Percentiles rank a stretch among this genome's conserved stretches.
Conservation (phyloP, 2,329 filamentous ascomycete species). For the Sarocladium brachiariae region DNA sequence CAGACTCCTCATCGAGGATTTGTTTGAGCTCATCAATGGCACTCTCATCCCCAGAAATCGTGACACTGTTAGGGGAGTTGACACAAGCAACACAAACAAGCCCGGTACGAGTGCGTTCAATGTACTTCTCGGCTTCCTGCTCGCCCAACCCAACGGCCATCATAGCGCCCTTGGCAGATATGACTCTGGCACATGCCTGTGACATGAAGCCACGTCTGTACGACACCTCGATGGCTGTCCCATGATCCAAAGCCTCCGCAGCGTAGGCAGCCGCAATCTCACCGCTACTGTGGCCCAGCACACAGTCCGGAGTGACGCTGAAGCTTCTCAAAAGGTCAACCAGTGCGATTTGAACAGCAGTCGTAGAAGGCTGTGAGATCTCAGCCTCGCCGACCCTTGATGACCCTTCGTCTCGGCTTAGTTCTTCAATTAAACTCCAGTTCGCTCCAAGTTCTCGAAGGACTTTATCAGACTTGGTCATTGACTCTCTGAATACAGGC, state of each 20-base stretch:
- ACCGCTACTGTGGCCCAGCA: slow-evolving; percentile 40
- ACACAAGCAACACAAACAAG: slow-evolving; percentile 30
- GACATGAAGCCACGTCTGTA: slow-evolving; percentile 31
- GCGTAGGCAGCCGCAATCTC: slow-evolving; percentile 40
- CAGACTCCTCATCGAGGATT: slow-evolving; percentile 22
- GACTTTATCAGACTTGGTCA: slow-evolving; percentile 27
- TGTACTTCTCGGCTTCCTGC: slow-evolving; percentile 27
- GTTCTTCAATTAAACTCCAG: slow-evolving; percentile 30
- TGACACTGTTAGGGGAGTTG: slow-evolving; percentile 37
- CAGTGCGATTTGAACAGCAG: slow-evolving; percentile 34
- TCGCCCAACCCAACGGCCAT: slow-evolving; percentile 16
- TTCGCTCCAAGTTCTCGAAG: slow-evolving; percentile 23
- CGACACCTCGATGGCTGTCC: slow-evolving; percentile 34
- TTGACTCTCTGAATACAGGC: slow-evolving; percentile 31
- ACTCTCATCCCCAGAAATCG: slow-evolving; percentile 33
- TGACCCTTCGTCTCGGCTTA: slow-evolving; percentile 19
- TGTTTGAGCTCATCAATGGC: slow-evolving; percentile 24
- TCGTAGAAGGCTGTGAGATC: slow-evolving; percentile 35
- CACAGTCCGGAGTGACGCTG: slow-evolving; percentile 24
- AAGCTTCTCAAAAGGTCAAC: slow-evolving; percentile 31
- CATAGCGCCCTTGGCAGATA: slow-evolving; percentile 31
- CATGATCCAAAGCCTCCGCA: slow-evolving; percentile 25
- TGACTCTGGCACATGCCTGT: slow-evolving; percentile 19
- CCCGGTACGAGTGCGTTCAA: slow-evolving; percentile 23
- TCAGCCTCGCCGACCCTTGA: slow-evolving; percentile 27